These are phyloP conservation scores for Sphagnum contortum DNA, from an alignment of 225 moss, liverwort and hornwort species.

Conservation along the genomic window DNA sequence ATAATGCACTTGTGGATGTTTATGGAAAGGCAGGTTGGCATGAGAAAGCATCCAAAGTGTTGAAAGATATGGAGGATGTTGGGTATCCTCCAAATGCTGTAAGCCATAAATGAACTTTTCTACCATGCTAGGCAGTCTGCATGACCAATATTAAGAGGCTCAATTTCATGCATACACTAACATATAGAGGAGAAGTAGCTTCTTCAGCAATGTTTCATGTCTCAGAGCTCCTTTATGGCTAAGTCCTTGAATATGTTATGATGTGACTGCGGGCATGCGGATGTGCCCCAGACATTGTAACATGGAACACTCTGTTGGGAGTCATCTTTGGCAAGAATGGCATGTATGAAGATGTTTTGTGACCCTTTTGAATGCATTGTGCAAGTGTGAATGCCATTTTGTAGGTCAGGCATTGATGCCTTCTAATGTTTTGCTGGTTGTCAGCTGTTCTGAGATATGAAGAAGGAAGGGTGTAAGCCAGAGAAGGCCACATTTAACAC, in stretches of 20 bases:
- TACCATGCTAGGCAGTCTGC: slow-evolving; percentile 12
- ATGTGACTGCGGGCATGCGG: slow-evolving; percentile 38
- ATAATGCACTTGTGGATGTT: slow-evolving; percentile 83
- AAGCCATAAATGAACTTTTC: slow-evolving; percentile 78
- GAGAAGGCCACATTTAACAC: slow-evolving; percentile 97
- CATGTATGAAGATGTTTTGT: slow-evolving; percentile 64
- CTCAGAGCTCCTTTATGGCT: slow-evolving; percentile 58
- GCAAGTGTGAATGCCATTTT: too few species aligned
- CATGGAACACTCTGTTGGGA: slow-evolving; percentile 88
- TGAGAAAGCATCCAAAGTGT: slow-evolving; percentile 57
- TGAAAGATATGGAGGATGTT: slow-evolving; percentile 74
- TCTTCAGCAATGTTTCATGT: slow-evolving; percentile 60
- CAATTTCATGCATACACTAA: slow-evolving; percentile 28
- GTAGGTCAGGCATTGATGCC: too few species aligned
- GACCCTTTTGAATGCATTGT: too few species aligned
- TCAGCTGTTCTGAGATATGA: slow-evolving; percentile 84
- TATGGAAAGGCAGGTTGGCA: slow-evolving; percentile 99
- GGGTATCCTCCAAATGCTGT: slow-evolving; percentile 70
- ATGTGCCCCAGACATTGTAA: slow-evolving; percentile 78
- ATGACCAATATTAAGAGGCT: too few species aligned
- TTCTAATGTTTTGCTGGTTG: not conserved
- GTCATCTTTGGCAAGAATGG: slow-evolving; percentile 72
- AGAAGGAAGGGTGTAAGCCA: slow-evolving; percentile 87
- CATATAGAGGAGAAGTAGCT: slow-evolving; percentile 3
- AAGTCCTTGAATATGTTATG: slow-evolving; percentile 74